phyloP scores from a whole-genome alignment of 331 rosid genomes.

The Quercus phellos region DNA sequence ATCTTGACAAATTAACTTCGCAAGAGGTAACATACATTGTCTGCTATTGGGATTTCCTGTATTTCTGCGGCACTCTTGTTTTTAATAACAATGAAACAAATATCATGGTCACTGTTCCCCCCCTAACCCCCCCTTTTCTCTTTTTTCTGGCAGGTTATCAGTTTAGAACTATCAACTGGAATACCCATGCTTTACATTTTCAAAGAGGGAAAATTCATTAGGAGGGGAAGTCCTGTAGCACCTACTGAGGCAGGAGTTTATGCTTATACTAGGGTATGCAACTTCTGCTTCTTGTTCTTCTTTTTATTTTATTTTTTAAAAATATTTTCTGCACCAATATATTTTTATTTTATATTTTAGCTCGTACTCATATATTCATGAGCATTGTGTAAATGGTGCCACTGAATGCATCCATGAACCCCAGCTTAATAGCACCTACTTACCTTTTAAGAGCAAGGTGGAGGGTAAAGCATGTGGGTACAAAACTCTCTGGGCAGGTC shows the following conservation, averaged over 20 bases:
- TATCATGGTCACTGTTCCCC: not conserved
- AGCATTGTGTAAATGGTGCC: not conserved
- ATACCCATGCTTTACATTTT: slow-evolving; percentile 97
- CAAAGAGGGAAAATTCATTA: slow-evolving; percentile 85
- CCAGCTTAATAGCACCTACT: too few species aligned
- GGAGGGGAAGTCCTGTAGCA: slow-evolving; percentile 93
- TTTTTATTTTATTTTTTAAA: too few species aligned
- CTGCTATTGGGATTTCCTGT: slow-evolving; percentile 1
- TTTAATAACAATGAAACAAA: not conserved
- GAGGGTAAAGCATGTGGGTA: too few species aligned
- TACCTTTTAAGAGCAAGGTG: too few species aligned
- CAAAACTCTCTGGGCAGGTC: too few species aligned
- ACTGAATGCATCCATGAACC: too few species aligned
- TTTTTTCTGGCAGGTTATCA: slow-evolving; percentile 61
- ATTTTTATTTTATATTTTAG: not conserved
- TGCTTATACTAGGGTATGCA: slow-evolving; percentile 79
- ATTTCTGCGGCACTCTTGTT: not conserved
- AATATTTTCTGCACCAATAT: not conserved
- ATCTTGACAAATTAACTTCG: slow-evolving; percentile 92
- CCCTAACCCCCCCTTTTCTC: not conserved
- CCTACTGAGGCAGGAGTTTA: slow-evolving; percentile 97
- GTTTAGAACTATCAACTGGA: slow-evolving; percentile 93
- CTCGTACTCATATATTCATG: not conserved
- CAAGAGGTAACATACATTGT: slow-evolving; percentile 59
- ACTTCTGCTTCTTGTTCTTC: not conserved